phyloP scores from a whole-genome alignment of 345 rosid species.

The Ceriops zippeliana region DNA sequence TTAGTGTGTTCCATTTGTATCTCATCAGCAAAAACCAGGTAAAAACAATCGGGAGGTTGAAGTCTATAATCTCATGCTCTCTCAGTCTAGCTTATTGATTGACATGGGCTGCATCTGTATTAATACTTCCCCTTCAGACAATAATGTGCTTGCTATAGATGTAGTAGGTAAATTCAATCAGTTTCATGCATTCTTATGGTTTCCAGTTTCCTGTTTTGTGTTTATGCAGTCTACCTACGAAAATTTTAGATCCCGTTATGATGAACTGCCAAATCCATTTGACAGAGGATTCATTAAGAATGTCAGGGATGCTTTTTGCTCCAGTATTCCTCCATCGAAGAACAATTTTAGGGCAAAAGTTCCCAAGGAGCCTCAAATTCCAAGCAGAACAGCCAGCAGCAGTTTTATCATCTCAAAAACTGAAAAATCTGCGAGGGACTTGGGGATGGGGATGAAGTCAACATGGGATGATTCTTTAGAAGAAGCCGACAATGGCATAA shows the following conservation, averaged over 20 bases:
- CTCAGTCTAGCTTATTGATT: background rate
- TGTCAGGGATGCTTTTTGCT: slow-evolving; percentile 68
- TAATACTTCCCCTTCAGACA: background rate
- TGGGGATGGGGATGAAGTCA: slow-evolving; percentile 72
- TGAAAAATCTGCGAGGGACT: slow-evolving; percentile 49
- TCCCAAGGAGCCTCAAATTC: slow-evolving; percentile 41
- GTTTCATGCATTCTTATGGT: background rate
- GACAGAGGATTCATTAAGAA: slow-evolving; percentile 65
- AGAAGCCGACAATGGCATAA: slow-evolving; percentile 15
- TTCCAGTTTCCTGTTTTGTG: slow-evolving; percentile 11
- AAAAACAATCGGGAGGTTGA: background rate
- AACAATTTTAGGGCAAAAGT: slow-evolving; percentile 77
- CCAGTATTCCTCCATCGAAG: slow-evolving; percentile 59
- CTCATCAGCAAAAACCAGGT: slow-evolving; percentile 94
- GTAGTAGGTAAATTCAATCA: background rate
- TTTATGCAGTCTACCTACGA: slow-evolving; percentile 86
- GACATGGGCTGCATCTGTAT: slow-evolving; percentile 6
- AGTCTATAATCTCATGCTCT: background rate
- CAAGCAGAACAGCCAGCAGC: slow-evolving; percentile 45
- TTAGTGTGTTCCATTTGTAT: slow-evolving; percentile 73
- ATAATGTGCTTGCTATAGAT: background rate
- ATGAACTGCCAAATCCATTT: slow-evolving; percentile 60
- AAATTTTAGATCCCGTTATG: slow-evolving; percentile 76
- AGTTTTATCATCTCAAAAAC: slow-evolving; percentile 37
- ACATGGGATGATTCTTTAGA: slow-evolving; percentile 42